A percentile compares a stretch with the other conserved stretches of the same genome.
These are phyloP conservation scores for Vanrija pseudolonga DNA, from an alignment of 1,284 basidiomycete species.

Conservation along the genomic window DNA sequence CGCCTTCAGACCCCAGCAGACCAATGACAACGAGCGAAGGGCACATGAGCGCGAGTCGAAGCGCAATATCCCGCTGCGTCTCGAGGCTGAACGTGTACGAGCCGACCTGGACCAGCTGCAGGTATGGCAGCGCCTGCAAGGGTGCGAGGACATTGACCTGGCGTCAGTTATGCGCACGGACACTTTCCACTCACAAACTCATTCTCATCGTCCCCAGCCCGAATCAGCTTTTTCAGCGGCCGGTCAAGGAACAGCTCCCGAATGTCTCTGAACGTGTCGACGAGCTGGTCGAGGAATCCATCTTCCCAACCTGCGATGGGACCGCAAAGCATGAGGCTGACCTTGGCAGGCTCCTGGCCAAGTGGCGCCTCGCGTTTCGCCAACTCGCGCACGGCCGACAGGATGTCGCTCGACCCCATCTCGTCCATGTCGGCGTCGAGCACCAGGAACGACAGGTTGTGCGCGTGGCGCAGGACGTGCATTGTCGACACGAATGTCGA, in stretches of 20 bases:
- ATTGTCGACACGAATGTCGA: constrained; percentile 39
- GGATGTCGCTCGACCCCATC: constrained; percentile 30
- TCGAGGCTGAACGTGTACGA: constrained; percentile 31
- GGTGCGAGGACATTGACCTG: constrained; percentile 31
- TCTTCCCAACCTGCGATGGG: constrained; percentile 36
- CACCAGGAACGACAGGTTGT: constrained; percentile 37
- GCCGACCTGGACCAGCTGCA: constrained; percentile 41
- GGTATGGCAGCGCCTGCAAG: constrained; percentile 22
- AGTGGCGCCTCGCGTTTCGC: constrained; percentile 15
- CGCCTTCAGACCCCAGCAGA: constrained; percentile 33
- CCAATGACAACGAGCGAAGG: constrained; percentile 35
- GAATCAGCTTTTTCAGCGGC: constrained; percentile 29
- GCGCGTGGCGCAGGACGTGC: constrained; percentile 35
- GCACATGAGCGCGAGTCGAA: constrained; percentile 20
- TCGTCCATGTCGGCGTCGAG: constrained; percentile 41
- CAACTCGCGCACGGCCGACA: constrained; percentile 28
- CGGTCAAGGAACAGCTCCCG: constrained; percentile 45
- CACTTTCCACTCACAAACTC: constrained; percentile 25
- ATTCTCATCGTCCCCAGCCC: constrained; percentile 21
- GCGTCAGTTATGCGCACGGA: neutral
- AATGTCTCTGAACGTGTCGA: constrained; percentile 29
- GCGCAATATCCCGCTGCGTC: constrained; percentile 23
- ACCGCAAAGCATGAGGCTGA: constrained; percentile 43
- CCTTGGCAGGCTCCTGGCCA: neutral
- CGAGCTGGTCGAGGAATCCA: constrained; percentile 31